Conservation (phyloP, 75 land plant genomes). For the Pseudotsuga menziesii region DNA sequence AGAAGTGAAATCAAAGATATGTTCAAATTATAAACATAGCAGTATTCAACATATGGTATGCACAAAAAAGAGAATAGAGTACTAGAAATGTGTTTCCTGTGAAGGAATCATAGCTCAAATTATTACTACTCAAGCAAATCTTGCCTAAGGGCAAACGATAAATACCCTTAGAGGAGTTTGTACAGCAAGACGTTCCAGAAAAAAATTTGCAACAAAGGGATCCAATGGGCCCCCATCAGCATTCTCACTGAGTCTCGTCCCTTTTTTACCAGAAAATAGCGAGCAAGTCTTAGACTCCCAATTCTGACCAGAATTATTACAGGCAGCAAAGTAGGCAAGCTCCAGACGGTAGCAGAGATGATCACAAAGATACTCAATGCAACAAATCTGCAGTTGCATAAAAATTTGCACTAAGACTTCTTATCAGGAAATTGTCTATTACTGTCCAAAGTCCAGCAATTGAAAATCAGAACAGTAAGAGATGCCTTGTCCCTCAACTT, state of each 20-base stretch:
- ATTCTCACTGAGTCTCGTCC: slow-evolving; percentile 16
- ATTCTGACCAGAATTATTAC: slow-evolving; percentile 64
- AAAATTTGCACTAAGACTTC: background rate
- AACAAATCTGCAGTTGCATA: slow-evolving; percentile 56
- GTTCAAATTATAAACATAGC: too few species aligned
- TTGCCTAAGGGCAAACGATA: background rate
- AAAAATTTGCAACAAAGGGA: slow-evolving; percentile 94
- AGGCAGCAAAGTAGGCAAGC: slow-evolving; percentile 85
- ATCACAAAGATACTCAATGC: slow-evolving; percentile 87
- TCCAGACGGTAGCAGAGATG: slow-evolving; percentile 85
- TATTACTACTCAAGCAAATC: background rate
- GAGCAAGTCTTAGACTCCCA: slow-evolving; percentile 51
- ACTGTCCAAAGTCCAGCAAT: background rate
- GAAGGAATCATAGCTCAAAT: background rate
- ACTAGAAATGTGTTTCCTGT: background rate
- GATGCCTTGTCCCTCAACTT: background rate
- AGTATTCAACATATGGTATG: background rate
- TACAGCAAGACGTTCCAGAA: slow-evolving; percentile 80
- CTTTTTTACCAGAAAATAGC: slow-evolving; percentile 32
- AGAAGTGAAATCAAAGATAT: too few species aligned
- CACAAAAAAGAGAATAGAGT: background rate
- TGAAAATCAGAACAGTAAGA: background rate
- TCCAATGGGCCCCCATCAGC: slow-evolving; percentile 38
- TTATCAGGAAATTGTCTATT: background rate
- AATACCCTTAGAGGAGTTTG: slow-evolving; percentile 87